Conservation (phyloP, 371 early-diverging fungal species). For the Capillidium rhysosporum region DNA sequence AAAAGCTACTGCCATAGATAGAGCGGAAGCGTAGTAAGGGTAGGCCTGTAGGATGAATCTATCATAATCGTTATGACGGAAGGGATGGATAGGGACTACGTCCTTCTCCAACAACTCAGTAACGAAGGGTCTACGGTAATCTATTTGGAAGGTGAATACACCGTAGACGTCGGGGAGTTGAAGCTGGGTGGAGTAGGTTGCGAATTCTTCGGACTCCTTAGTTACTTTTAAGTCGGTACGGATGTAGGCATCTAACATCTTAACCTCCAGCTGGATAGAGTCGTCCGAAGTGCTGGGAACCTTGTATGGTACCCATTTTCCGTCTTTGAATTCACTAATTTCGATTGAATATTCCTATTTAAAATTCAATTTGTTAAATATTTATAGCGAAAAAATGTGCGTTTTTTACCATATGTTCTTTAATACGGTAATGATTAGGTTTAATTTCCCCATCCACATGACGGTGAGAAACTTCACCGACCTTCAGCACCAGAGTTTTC, state of each 20-base stretch:
- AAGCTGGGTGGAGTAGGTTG: constrained; percentile 30
- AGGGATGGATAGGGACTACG: constrained; percentile 70
- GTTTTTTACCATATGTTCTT: constrained; percentile 63
- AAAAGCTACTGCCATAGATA: constrained; percentile 67
- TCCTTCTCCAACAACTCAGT: constrained; percentile 48
- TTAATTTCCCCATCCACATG: constrained; percentile 37
- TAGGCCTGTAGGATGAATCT: constrained; percentile 76
- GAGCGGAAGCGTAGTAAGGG: constrained; percentile 82
- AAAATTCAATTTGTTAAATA: not conserved
- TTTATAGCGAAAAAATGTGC: not conserved
- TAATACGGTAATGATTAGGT: constrained; percentile 63
- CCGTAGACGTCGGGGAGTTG: constrained; percentile 87
- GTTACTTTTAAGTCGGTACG: constrained; percentile 46
- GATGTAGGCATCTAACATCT: constrained; percentile 93
- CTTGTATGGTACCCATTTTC: constrained; percentile 62
- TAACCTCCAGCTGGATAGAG: constrained; percentile 73
- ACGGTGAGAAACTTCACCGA: constrained; percentile 38
- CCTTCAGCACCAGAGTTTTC: constrained; percentile 70
- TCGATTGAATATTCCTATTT: constrained; percentile 51
- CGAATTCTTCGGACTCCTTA: constrained; percentile 12
- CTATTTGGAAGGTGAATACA: constrained; percentile 83
- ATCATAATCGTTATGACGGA: constrained; percentile 85
- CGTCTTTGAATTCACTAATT: constrained; percentile 50
- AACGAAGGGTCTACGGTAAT: constrained; percentile 69
- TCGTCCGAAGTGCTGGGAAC: constrained; percentile 13